Evolutionary conservation across 176 grass and related monocot genomes (phyloP).

Genomic region (Otatea glauca): DNA sequence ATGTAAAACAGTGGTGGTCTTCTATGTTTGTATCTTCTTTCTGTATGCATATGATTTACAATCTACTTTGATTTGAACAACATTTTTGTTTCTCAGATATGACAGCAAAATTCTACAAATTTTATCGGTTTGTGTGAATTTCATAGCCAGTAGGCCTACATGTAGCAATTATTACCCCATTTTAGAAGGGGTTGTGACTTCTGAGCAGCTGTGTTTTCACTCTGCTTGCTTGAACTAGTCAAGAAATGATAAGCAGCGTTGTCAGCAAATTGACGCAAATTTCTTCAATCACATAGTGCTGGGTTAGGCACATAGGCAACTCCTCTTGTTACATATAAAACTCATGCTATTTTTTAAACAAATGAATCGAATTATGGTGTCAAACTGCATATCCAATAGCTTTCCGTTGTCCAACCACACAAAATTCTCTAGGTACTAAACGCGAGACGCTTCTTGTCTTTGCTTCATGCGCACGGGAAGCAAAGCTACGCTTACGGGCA

Average conservation of each 20-base stretch:
- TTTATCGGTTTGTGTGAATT: not conserved
- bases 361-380: not conserved
- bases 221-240: not conserved
- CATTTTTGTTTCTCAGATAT: not conserved
- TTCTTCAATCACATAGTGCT: not conserved
- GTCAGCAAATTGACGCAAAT: not conserved
- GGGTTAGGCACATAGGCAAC: not conserved
- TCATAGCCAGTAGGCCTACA: not conserved
- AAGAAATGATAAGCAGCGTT: not conserved
- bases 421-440: too few species aligned
- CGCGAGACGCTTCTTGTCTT: too few species aligned
- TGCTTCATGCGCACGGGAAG: too few species aligned
- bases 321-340: not conserved
- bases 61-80: not conserved
- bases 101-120: not conserved
- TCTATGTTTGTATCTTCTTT: conserved; percentile 29
- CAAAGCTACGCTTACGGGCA: too few species aligned
- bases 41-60: conserved; percentile 11
- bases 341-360: not conserved
- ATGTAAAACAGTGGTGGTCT: conserved; percentile 8
- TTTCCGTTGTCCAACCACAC: too few species aligned
- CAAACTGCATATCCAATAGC: not conserved
- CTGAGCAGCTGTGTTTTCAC: not conserved
- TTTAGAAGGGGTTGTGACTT: not conserved
- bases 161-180: not conserved